Evolutionary conservation across 2,329 filamentous ascomycete genomes (phyloP), one percentile per base, ranked within the genome.

Genomic region (Penicillium sp.): DNA sequence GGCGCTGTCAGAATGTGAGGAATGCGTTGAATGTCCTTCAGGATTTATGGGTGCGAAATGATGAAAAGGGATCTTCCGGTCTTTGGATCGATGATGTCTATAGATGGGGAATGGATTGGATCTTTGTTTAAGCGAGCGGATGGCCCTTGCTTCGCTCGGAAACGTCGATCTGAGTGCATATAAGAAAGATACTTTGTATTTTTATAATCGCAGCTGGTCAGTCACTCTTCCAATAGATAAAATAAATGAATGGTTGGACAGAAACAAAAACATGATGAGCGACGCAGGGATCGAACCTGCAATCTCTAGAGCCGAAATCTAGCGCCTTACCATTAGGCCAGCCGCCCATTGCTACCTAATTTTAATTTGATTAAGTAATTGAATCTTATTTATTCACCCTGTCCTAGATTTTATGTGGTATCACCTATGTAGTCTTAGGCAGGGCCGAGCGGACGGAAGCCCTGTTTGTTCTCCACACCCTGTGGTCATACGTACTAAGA

Each of bases 261-360:
- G 10, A 31, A 5, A 15, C 10, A 14, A 15, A 31, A 31, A 31
- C 10, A 4, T 14, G 17, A 31, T 15, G 28, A 31, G 28, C 59
- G 57, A 63, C 60, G 59, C 58, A 62, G 60, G 58, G 51, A 30
- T 70, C 63, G 65, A 70, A 71, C 68, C 68, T 68, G 62, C 65
- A 71, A 70, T 70, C 68, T 71, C 64, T 69, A 70, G 68, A 71
- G 70, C 67, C 69, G 69, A 70, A 72, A 68, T 72, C 69, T 71
- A 70, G 64, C 69, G 68, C 69, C 67, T 71, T 72, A 62, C 69
- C 68, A 70, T 70, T 70, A 65, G 66, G 67, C 67, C 65, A 69
- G 56, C 52, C 53, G 56, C 43, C 54, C 55, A n/a, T n/a, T n/a
- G n/a, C 7, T 7, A 23, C 11, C 21, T 11, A 29, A 11, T n/a